Evolutionary conservation across 2,329 filamentous ascomycete genomes (phyloP).

Genomic region (Fusarium poae): DNA sequence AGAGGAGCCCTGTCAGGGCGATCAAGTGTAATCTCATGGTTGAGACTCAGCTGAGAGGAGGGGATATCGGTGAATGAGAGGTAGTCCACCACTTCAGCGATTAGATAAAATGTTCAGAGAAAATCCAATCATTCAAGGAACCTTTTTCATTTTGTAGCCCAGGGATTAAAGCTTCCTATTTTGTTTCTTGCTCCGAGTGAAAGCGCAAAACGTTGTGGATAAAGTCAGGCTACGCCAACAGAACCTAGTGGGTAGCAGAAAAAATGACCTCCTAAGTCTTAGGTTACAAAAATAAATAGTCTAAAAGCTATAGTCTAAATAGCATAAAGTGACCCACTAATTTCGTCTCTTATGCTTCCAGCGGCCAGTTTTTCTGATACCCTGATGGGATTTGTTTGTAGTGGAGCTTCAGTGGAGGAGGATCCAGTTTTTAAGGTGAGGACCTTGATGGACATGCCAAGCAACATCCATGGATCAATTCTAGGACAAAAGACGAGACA

Average conservation of each 20-base stretch:
- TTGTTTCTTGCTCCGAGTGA: conserved; percentile 6
- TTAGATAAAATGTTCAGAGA: not conserved
- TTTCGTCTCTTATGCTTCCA: too few species aligned
- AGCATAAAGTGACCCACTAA: too few species aligned
- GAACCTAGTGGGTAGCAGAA: too few species aligned
- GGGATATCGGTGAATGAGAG: not conserved
- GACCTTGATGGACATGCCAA: conserved; percentile 47
- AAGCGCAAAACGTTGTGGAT: conserved; percentile 5
- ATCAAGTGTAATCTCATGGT: conserved; percentile 23
- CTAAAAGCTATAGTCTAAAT: too few species aligned
- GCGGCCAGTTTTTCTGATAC: too few species aligned
- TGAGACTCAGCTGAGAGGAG: not conserved
- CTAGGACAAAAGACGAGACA: conserved; percentile 11
- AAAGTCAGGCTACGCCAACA: not conserved
- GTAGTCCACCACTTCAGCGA: not conserved
- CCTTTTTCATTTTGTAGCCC: not conserved
- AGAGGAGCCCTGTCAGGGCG: conserved; percentile 17
- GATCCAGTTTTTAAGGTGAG: conserved; percentile 42
- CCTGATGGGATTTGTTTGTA: not conserved
- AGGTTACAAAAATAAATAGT: too few species aligned
- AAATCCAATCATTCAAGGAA: not conserved
- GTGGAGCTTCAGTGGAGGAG: conserved; percentile 12
- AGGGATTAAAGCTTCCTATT: conserved; percentile 14
- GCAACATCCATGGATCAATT: conserved; percentile 24
- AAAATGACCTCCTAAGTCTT: too few species aligned